Evolutionary conservation across 1,139 yeast genomes (phyloP).

Genomic region (Hansenula lynferdii): DNA sequence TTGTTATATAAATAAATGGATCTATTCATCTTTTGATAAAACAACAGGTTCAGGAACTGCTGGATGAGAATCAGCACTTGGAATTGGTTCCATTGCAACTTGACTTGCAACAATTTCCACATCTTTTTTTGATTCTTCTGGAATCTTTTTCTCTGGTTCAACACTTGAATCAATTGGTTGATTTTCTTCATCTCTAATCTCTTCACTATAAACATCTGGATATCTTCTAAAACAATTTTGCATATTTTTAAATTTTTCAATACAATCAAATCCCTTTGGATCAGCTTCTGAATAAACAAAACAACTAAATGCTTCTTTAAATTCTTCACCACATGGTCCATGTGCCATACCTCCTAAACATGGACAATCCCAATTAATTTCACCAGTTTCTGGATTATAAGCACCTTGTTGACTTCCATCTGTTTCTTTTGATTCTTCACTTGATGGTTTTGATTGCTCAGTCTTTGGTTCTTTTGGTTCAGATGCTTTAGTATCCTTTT

Average conservation of each 20-base stretch:
- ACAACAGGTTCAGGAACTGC: slow-evolving; percentile 1
- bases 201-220: slow-evolving; percentile 94
- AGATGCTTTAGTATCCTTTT: slow-evolving; percentile 5
- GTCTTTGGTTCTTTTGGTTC: slow-evolving; percentile 1
- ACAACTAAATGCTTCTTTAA: slow-evolving; percentile 94
- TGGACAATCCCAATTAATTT: slow-evolving; percentile 99
- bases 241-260: slow-evolving; percentile 88
- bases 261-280: slow-evolving; percentile 96
- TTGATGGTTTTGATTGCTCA: slow-evolving; percentile 6
- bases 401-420: slow-evolving; percentile 52
- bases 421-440: slow-evolving; percentile 15
- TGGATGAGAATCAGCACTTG: slow-evolving; percentile 4
- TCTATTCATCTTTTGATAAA: neutral
- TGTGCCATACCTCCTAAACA: slow-evolving; percentile 99
- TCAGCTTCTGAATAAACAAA: slow-evolving; percentile 93
- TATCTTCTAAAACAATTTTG: slow-evolving; percentile 90
- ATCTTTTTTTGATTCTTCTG: slow-evolving; percentile 17
- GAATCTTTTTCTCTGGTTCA: slow-evolving; percentile 22
- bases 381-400: slow-evolving; percentile 96
- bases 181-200: slow-evolving; percentile 68
- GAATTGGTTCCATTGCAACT: slow-evolving; percentile 6
- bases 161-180: slow-evolving; percentile 20
- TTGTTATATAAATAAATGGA: neutral
- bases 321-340: slow-evolving; percentile 98
- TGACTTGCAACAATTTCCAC: slow-evolving; percentile 13